Evolutionary conservation across 352 stramenopile genomes (phyloP), one percentile per base, ranked within the genome.

Genomic region (Globisporangium alternatum): DNA sequence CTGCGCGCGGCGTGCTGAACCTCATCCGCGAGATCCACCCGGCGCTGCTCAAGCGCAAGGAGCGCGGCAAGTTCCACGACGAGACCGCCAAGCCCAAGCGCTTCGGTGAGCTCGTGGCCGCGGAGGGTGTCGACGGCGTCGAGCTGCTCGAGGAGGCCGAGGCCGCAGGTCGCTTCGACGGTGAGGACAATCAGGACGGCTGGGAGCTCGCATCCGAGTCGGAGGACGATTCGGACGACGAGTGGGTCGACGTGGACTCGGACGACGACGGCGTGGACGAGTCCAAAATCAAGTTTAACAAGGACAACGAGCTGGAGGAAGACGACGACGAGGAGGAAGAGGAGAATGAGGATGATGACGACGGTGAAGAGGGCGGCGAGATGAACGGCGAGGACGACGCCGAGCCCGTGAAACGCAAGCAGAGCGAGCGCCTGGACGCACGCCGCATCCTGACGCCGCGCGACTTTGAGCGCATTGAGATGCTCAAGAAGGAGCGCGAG

Each of bases 1-100:
- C 98, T 4, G 96, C 96, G 48, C 90, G 97, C 56, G 91, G 89
- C 13, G 97, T 98, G 52, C 85, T 98, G 21, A 99, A 99, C 77
- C 89, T 99, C 58, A 96, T 99, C 65, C 88, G 97, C 35, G 95
- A 99, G 66, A 91, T 98, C 54, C 90, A 98, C 76, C 98, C 98
- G 9, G 78, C 77, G 21, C 76, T 99, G 21, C 83, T 99, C n/a
- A 93, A 98, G 78, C 93, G 92, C 47, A 99, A 98, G 74, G 84
- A 99, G 74, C 87, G 98, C 48, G 98, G 98, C 56, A 97, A 98
- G 60, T 91, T 93, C 68, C 90, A 95, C 69, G 74, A 91, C 45
- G 78, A 84, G 49, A 68, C 83, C 3, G 91, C 87, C 13, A 87
- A 97, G 44, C 92, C 96, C 41, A 95, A 90, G 59, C 84, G 83